Conservation (phyloP, 2,329 filamentous ascomycete genomes). For the Phoma herbarum region DNA sequence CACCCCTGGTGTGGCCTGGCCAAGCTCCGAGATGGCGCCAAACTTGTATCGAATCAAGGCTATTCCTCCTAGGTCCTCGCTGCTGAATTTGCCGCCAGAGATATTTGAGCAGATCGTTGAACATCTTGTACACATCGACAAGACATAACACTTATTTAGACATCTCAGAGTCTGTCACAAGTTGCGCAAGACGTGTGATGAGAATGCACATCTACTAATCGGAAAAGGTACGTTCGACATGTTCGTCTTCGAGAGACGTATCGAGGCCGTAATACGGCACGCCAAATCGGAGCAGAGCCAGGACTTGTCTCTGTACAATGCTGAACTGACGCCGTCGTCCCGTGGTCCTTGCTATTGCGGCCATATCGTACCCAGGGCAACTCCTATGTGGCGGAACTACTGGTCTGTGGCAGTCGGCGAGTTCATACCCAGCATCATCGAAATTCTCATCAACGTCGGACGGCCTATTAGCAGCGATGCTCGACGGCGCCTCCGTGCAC, state of each 20-base stretch:
- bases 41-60: background rate
- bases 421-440: background rate
- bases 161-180: background rate
- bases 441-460: background rate
- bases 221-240: background rate
- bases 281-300: background rate
- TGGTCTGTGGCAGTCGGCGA: background rate
- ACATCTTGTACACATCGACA: background rate
- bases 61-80: background rate
- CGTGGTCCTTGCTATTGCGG: background rate
- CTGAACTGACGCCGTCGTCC: background rate
- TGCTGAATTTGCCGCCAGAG: background rate
- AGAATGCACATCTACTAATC: background rate
- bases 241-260: background rate
- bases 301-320: background rate
- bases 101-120: background rate
- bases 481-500: background rate
- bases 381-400: background rate
- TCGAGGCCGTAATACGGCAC: background rate
- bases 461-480: background rate
- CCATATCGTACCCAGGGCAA: background rate
- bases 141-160: background rate
- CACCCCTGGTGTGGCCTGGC: background rate
- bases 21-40: background rate
- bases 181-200: background rate